A percentile compares a stretch with the other conserved stretches of the same genome.
Conservation (phyloP, 2,329 filamentous ascomycete species). For the Colletotrichum salicis region DNA sequence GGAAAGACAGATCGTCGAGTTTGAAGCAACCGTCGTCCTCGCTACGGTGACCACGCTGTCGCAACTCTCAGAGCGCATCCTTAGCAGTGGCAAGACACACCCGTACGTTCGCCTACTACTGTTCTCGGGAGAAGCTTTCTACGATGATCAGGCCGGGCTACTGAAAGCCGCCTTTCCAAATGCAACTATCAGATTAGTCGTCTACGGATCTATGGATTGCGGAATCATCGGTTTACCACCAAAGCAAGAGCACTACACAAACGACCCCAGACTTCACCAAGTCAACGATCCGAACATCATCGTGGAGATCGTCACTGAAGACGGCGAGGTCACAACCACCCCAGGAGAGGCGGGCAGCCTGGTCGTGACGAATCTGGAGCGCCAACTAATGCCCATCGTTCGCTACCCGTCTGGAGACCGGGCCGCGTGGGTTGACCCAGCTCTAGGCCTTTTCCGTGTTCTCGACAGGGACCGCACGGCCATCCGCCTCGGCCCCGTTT, state of each 20-base stretch:
- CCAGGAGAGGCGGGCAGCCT: slow-evolving; percentile 23
- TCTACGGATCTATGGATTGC: slow-evolving; percentile 33
- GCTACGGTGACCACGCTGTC: slow-evolving; percentile 26
- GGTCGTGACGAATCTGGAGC: slow-evolving; percentile 27
- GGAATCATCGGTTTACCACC: slow-evolving; percentile 29
- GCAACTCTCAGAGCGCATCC: slow-evolving; percentile 19
- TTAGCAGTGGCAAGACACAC: background rate
- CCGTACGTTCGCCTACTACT: slow-evolving; percentile 23
- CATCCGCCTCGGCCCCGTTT: slow-evolving; percentile 29
- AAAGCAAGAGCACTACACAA: slow-evolving; percentile 12
- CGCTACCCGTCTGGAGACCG: slow-evolving; percentile 31
- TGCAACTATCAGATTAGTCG: slow-evolving; percentile 10
- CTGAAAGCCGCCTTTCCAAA: slow-evolving; percentile 25
- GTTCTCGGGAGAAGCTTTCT: slow-evolving; percentile 30
- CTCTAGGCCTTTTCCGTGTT: slow-evolving; percentile 27
- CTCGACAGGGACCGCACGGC: slow-evolving; percentile 31
- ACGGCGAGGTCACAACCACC: slow-evolving; percentile 1
- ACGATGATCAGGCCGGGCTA: slow-evolving; percentile 24
- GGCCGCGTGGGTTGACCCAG: slow-evolving; percentile 26
- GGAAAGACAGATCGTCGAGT: slow-evolving; percentile 27
- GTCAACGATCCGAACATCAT: slow-evolving; percentile 28
- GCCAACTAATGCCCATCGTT: slow-evolving; percentile 29
- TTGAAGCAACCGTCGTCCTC: slow-evolving; percentile 23
- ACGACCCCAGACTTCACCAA: slow-evolving; percentile 22
- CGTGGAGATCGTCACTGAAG: slow-evolving; percentile 24